Base-by-base conservation (phyloP, 2,329 filamentous ascomycete genomes). In the Xylariaceae sp. region DNA sequence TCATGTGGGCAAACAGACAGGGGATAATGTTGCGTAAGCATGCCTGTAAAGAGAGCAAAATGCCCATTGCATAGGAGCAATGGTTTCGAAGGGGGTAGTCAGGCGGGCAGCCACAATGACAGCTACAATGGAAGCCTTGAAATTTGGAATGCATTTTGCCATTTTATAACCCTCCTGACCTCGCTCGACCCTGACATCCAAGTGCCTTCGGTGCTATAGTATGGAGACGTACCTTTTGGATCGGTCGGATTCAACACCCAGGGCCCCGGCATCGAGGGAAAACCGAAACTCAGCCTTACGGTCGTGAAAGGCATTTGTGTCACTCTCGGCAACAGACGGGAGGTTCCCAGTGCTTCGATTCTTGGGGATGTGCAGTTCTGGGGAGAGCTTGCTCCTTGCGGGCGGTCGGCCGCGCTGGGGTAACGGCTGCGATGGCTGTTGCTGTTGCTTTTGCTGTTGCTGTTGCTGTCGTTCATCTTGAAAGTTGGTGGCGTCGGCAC, bases 221-320 rank as follows among this genome's bases (percentile, higher is more conserved):
- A 24, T 24, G 11, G 21, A 21, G 38, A 57, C 78, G 62, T 64
- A 92, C 86, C 85, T 88, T 64, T 83, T 73, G 63, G 87, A 69
- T 54, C 76, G 69, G 60, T 89, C 85, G 65, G 78, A 78, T 51
- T 85, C 83, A 53, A 69, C 64, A 44, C 64, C 63, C 45, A 64
- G 63, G 49, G 74, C 71, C 44, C 80, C 76, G 41, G 78, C 80
- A 61, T 92, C 88, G 57, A 89, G 81, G 35, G 87, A 90, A 64
- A 87, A 81, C 45, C 84, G 81, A 59, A 80, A 71, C 65, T 77
- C 70, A 50, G 73, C 70, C 40, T 48, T 52, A 24, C n/a, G 36
- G 50, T 81, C 77, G 35, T 74, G 63, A 44, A 43, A 15, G 24
- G 41, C 41, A 23, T 24, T 11, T 24, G 47, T 41, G 19, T 50